Base-by-base conservation (phyloP, 768 basidiomycete genomes). In the Trametes maxima region DNA sequence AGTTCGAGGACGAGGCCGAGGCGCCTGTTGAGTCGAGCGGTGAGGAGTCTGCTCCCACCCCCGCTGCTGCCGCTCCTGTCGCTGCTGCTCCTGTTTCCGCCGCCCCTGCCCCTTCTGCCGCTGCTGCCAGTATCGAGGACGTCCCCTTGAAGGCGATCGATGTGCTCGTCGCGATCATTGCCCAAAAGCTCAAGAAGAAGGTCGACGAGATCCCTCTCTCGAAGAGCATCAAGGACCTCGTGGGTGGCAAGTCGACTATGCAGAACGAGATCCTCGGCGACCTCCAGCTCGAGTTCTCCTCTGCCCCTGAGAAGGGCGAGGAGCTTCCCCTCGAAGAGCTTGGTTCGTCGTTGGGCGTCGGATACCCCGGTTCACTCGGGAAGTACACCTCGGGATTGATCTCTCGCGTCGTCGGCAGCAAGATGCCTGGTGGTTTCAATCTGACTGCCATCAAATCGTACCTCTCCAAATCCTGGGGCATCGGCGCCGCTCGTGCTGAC, bases 341-440 rank as follows among this genome's bases (percentile, higher is more conserved):
- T 11, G 97, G 95, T 43, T 83, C 94, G 28, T 88, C 92, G 16
- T 79, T 98, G 36, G 80, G 83, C 11, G 80, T 85, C 55, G 95
- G 95, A 6, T 92, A 92, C 77, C 78, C 85, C 40, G 95, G 95
- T n/a, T 71, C 81, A 5, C 85, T 96, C 25, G 97, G 97, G 70
- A 99, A 98, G 75, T 94, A 98, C 77, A 92, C 92, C 13, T 89
- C 85, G 46, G 89, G 94, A 21, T 82, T 99, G 44, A 82, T 98
- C 53, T 93, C 95, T 28, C 92, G 97, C 58, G 82, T 98, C 72
- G 82, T 98, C 53, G 93, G 95, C 59, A 87, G 88, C 48, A 99
- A 99, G 79, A 96, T 99, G 93, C 97, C 97, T 35, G 97, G 97
- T 73, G 96, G 96, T 37, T 99, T 99, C 85, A 97, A 97, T 67